Evolutionary conservation across 2,329 filamentous ascomycete genomes (phyloP).

Genomic region (Kalmusia sp.): DNA sequence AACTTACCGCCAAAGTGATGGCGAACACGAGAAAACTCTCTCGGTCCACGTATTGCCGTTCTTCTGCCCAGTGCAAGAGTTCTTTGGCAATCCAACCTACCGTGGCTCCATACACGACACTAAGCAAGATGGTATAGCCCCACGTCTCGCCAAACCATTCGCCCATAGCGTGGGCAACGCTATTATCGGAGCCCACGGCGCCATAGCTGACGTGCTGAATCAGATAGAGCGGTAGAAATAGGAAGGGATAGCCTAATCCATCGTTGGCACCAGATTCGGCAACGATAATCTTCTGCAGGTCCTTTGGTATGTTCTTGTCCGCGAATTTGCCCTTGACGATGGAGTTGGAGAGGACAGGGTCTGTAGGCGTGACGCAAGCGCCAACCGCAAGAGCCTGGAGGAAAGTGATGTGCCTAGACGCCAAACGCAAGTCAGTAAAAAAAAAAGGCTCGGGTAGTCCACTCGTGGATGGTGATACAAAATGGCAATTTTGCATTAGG

Average conservation of each 20-base stretch:
- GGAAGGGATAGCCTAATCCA: slow-evolving; percentile 85
- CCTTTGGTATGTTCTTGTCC: slow-evolving; percentile 84
- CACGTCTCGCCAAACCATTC: slow-evolving; percentile 87
- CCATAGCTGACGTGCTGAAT: slow-evolving; percentile 75
- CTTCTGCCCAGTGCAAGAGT: slow-evolving; percentile 82
- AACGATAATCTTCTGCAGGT: slow-evolving; percentile 72
- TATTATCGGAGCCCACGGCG: slow-evolving; percentile 55
- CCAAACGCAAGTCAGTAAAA: too few species aligned
- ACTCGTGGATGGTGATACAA: too few species aligned
- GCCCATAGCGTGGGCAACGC: slow-evolving; percentile 71
- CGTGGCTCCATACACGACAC: slow-evolving; percentile 75
- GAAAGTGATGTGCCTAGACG: slow-evolving; percentile 63
- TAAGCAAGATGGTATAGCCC: slow-evolving; percentile 82
- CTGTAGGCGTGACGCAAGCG: slow-evolving; percentile 90
- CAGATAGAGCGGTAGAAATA: slow-evolving; percentile 84
- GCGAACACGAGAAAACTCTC: slow-evolving; percentile 90
- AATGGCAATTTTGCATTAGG: not conserved
- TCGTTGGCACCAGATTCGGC: slow-evolving; percentile 87
- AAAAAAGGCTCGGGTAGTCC: too few species aligned
- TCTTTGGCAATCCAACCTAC: slow-evolving; percentile 85
- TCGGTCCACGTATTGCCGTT: slow-evolving; percentile 80
- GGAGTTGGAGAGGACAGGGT: slow-evolving; percentile 84
- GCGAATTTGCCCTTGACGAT: slow-evolving; percentile 95
- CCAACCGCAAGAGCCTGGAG: slow-evolving; percentile 81
- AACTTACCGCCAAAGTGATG: slow-evolving; percentile 74